A percentile compares a stretch with the other conserved stretches of the same genome.
phyloP scores from a whole-genome alignment of 805 yeast species.

The Hyphopichia homilentoma region DNA sequence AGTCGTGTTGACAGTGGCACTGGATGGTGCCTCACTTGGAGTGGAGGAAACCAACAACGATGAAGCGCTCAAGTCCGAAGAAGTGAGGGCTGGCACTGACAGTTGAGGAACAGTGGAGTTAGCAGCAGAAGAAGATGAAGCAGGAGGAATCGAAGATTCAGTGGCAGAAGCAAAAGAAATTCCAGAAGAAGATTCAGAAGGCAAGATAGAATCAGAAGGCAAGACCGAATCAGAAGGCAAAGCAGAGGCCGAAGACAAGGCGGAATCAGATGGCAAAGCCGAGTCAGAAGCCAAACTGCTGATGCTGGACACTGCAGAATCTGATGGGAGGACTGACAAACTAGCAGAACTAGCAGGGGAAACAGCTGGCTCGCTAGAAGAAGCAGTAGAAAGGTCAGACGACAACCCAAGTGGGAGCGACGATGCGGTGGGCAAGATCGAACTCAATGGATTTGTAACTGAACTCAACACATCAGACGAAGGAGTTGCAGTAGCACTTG shows the following conservation, averaged over 20 bases:
- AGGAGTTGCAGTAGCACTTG: constrained; percentile 1
- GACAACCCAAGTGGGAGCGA: too few relatives aligned
- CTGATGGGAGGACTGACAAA: background rate
- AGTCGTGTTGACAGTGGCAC: constrained; percentile 2
- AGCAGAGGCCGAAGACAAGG: background rate
- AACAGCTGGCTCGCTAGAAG: too few relatives aligned
- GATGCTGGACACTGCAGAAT: too few relatives aligned
- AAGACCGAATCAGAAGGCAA: background rate
- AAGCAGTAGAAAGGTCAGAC: too few relatives aligned
- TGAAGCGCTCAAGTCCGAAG: too few relatives aligned
- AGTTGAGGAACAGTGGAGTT: constrained; percentile 1
- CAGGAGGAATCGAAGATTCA: constrained; percentile 1
- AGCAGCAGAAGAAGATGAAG: constrained; percentile 2
- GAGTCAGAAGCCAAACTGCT: background rate
- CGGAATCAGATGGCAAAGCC: background rate
- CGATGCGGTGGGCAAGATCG: too few relatives aligned
- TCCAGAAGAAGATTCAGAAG: background rate
- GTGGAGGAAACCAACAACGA: constrained; percentile 1
- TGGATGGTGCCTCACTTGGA: constrained; percentile 2
- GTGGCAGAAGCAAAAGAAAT: constrained; percentile 1
- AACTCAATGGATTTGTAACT: too few relatives aligned
- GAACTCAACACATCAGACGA: too few relatives aligned
- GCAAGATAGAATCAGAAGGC: background rate
- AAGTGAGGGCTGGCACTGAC: constrained; percentile 1
- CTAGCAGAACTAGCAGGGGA: too few relatives aligned